Conservation (phyloP, 495 filamentous ascomycete species). For the Talaromyces trachyspermus region DNA sequence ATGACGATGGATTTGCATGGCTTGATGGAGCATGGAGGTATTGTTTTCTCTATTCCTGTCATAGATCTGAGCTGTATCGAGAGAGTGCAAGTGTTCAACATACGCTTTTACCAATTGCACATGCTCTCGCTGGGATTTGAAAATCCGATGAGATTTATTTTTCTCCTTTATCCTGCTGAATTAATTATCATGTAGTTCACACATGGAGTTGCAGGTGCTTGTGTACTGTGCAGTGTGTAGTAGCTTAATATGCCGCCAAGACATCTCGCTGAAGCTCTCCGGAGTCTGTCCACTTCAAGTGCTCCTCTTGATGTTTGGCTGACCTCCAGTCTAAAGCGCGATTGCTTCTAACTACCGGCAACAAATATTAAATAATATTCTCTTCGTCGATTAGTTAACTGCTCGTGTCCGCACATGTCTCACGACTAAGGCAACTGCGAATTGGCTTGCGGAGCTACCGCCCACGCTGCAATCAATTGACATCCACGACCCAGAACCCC, state of each 20-base stretch:
- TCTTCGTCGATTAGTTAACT: neutral
- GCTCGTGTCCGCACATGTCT: neutral
- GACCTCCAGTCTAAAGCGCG: too few species aligned
- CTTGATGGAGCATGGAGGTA: neutral
- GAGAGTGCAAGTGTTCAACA: too few species aligned
- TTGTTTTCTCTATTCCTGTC: neutral
- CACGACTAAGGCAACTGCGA: neutral
- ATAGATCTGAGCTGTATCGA: neutral
- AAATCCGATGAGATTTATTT: neutral
- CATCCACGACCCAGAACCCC: neutral
- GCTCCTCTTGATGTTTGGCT: too few species aligned
- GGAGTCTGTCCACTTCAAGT: neutral
- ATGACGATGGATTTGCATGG: slow-evolving; percentile 7
- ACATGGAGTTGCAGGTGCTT: neutral
- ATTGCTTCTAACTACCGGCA: too few species aligned
- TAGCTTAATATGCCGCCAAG: neutral
- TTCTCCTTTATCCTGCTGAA: neutral
- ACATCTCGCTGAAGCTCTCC: neutral
- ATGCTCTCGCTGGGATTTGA: too few species aligned
- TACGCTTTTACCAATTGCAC: too few species aligned
- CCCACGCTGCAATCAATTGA: neutral
- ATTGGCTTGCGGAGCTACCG: slow-evolving; percentile 1
- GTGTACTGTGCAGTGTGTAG: neutral
- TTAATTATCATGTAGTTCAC: neutral
- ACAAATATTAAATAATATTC: too few species aligned